Percentiles rank a stretch among this genome's conserved stretches.
These are phyloP conservation scores for Fraxinus velutina DNA, from an alignment of 305 asterid genomes.

Conservation along the genomic window DNA sequence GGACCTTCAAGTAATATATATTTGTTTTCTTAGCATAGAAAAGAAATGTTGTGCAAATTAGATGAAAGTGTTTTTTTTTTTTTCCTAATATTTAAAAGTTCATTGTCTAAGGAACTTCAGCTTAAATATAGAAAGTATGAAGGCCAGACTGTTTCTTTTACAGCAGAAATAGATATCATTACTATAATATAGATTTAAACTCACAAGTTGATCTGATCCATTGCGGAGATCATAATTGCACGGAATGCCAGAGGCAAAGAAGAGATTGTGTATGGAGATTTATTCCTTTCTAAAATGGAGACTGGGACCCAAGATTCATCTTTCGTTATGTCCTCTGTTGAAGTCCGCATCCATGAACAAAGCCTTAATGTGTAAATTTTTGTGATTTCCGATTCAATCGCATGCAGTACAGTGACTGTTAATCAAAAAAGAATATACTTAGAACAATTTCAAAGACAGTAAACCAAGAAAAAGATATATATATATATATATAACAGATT, in stretches of 20 bases:
- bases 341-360: slow-evolving; percentile 94
- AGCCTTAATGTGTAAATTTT: slow-evolving; percentile 80
- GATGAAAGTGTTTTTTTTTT: neutral
- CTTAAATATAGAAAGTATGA: neutral
- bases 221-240: slow-evolving; percentile 71
- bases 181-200: slow-evolving; percentile 31
- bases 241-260: slow-evolving; percentile 85
- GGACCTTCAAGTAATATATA: neutral
- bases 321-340: slow-evolving; percentile 81
- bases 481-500: neutral
- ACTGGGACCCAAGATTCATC: slow-evolving; percentile 92
- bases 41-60: neutral
- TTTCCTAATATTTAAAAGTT: neutral
- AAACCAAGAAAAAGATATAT: slow-evolving; percentile 9
- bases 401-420: slow-evolving; percentile 72
- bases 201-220: slow-evolving; percentile 87
- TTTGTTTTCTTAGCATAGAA: neutral
- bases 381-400: slow-evolving; percentile 78
- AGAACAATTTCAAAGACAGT: slow-evolving; percentile 26
- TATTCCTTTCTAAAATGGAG: slow-evolving; percentile 86
- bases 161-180: slow-evolving; percentile 6
- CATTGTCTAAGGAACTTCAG: neutral
- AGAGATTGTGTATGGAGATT: slow-evolving; percentile 86
- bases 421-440: slow-evolving; percentile 14
- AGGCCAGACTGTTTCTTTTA: neutral